phyloP scores from a whole-genome alignment of 805 yeast species.

The Zygosaccharomyces rouxii region DNA sequence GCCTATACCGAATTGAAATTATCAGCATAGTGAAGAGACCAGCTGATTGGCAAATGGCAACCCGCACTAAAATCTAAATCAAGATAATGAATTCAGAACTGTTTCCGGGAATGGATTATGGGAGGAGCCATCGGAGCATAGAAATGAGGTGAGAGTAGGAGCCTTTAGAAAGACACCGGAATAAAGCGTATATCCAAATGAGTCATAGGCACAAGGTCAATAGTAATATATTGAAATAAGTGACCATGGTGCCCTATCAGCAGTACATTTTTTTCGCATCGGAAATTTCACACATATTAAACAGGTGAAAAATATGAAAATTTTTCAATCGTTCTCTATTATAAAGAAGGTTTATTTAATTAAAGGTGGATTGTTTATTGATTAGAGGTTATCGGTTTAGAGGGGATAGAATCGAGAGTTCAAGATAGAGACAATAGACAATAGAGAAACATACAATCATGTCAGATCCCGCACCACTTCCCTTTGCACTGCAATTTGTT shows the following conservation, averaged over 20 bases:
- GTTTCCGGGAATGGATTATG: no score
- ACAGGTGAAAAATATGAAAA: neutral
- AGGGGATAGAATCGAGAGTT: neutral
- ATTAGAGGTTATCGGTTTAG: neutral
- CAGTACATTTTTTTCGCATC: neutral
- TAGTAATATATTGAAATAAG: no score
- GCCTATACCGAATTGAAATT: no score
- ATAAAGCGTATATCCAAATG: no score
- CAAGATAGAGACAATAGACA: neutral
- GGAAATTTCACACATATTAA: neutral
- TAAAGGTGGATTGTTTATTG: neutral
- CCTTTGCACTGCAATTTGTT: slow-evolving; percentile 85
- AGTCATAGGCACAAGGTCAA: no score
- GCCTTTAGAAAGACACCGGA: no score
- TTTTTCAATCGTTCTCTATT: neutral
- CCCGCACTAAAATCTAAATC: no score
- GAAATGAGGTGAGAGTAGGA: no score
- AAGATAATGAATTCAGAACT: no score
- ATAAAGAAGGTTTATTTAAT: neutral
- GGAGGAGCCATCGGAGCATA: no score
- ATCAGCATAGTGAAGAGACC: no score
- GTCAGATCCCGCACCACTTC: slow-evolving; percentile 48
- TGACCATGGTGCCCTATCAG: neutral
- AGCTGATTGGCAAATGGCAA: no score
- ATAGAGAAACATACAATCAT: neutral